Evolutionary conservation across 164 flowering plant genomes (phyloP).

Genomic region (Magnolia changhungtana): DNA sequence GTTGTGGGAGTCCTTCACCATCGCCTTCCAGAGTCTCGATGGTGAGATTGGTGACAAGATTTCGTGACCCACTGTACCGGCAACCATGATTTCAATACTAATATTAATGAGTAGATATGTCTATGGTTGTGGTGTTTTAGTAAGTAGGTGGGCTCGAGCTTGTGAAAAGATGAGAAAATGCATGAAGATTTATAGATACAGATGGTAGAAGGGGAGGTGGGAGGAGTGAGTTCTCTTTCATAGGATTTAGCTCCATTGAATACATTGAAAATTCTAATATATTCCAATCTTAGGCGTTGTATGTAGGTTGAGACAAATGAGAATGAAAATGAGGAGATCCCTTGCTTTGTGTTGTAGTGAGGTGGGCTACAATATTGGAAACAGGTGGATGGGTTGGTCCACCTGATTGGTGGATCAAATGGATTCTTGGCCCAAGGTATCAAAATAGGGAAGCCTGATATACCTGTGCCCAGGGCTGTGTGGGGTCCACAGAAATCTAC

Average conservation of each 20-base stretch:
- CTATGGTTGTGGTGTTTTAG: neutral
- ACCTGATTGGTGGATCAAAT: too few relatives aligned
- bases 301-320: too few relatives aligned
- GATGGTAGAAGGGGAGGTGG: neutral
- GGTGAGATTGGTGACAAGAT: neutral
- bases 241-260: neutral
- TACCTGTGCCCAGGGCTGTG: too few relatives aligned
- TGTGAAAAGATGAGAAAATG: neutral
- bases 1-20: conserved; percentile 1
- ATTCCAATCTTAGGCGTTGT: neutral
- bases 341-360: too few relatives aligned
- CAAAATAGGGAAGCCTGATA: too few relatives aligned
- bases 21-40: conserved; percentile 3
- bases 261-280: neutral
- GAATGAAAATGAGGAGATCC: too few relatives aligned
- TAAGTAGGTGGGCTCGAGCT: neutral
- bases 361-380: too few relatives aligned
- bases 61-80: neutral
- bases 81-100: neutral
- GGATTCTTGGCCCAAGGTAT: too few relatives aligned
- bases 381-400: too few relatives aligned
- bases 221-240: neutral
- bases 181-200: neutral
- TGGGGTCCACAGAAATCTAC: too few relatives aligned
- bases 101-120: neutral